Evolutionary conservation across 1,284 basidiomycete genomes (phyloP).

Genomic region (Somion occarium): DNA sequence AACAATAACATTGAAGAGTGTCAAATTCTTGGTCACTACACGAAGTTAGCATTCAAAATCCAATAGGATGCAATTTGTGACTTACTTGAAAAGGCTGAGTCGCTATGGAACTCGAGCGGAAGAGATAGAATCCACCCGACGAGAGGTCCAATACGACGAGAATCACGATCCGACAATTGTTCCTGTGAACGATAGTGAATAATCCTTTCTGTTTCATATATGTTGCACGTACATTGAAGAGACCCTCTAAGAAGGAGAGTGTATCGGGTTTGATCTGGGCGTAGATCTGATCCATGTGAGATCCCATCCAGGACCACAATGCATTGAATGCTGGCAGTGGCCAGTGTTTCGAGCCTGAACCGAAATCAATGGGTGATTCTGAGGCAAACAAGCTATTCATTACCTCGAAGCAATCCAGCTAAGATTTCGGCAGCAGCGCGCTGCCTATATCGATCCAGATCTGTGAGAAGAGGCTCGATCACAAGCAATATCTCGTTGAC

Average conservation of each 20-base stretch:
- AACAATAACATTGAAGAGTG: slow-evolving; percentile 54
- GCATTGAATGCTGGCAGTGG: slow-evolving; percentile 48
- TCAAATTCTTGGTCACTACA: slow-evolving; percentile 66
- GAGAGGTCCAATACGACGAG: slow-evolving; percentile 75
- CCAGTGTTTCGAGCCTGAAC: slow-evolving; percentile 90
- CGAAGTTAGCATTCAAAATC: slow-evolving; percentile 11
- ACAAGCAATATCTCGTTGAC: slow-evolving; percentile 49
- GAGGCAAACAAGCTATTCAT: slow-evolving; percentile 4
- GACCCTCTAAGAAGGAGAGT: slow-evolving; percentile 66
- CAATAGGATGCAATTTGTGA: slow-evolving; percentile 10
- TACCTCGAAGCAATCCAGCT: slow-evolving; percentile 69
- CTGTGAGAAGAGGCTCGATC: slow-evolving; percentile 59
- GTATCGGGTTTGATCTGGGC: slow-evolving; percentile 84
- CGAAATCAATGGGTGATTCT: slow-evolving; percentile 11
- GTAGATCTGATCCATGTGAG: slow-evolving; percentile 70
- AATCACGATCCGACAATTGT: slow-evolving; percentile 75
- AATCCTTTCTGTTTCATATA: too few relatives aligned
- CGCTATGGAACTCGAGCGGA: slow-evolving; percentile 75
- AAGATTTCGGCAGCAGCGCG: slow-evolving; percentile 87
- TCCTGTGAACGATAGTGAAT: slow-evolving; percentile 35
- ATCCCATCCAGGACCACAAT: slow-evolving; percentile 81
- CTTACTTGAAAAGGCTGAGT: slow-evolving; percentile 74
- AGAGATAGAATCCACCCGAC: slow-evolving; percentile 79
- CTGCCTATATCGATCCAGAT: slow-evolving; percentile 87
- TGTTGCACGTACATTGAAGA: slow-evolving; percentile 58